Evolutionary conservation across 352 stramenopile genomes (phyloP).

Genomic region (Globisporangium alternatum): DNA sequence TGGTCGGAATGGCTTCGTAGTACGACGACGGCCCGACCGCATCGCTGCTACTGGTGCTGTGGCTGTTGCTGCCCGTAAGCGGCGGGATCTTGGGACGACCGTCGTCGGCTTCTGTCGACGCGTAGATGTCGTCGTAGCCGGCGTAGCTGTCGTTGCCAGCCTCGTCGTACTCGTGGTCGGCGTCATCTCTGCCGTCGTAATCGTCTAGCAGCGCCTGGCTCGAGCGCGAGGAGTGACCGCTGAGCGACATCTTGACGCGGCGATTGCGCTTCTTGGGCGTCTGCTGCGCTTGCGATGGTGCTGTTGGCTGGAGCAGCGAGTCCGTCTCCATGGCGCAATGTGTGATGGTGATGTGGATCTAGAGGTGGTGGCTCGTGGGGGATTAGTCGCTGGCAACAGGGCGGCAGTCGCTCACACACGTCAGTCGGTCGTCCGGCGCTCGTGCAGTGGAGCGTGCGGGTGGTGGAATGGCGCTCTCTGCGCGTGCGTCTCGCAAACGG

Average conservation of each 20-base stretch:
- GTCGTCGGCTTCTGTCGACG: not conserved
- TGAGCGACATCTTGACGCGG: slow-evolving; percentile 17
- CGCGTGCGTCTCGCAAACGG: not conserved
- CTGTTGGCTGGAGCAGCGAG: slow-evolving; percentile 7
- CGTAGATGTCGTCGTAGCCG: slow-evolving; percentile 11
- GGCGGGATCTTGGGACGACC: slow-evolving; percentile 6
- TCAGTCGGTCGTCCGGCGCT: not conserved
- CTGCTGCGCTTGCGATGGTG: not conserved
- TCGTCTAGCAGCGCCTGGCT: slow-evolving; percentile 17
- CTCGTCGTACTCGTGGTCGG: slow-evolving; percentile 18
- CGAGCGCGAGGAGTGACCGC: slow-evolving; percentile 11
- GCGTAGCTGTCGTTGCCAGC: slow-evolving; percentile 14
- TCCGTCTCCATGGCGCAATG: slow-evolving; percentile 15
- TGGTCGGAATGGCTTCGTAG: slow-evolving; percentile 9
- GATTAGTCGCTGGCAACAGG: not conserved
- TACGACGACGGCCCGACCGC: not conserved
- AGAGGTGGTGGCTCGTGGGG: not conserved
- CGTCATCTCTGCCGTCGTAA: slow-evolving; percentile 8
- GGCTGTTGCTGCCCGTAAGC: slow-evolving; percentile 6
- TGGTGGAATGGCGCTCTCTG: not conserved
- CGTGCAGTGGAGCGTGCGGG: not conserved
- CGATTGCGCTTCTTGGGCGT: slow-evolving; percentile 18
- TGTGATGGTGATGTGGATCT: not conserved
- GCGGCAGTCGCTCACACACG: too few relatives aligned
- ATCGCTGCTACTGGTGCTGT: not conserved